These are phyloP conservation scores for Colletotrichum chlorophyti DNA, from an alignment of 2,329 filamentous ascomycete genomes.

Conservation along the genomic window DNA sequence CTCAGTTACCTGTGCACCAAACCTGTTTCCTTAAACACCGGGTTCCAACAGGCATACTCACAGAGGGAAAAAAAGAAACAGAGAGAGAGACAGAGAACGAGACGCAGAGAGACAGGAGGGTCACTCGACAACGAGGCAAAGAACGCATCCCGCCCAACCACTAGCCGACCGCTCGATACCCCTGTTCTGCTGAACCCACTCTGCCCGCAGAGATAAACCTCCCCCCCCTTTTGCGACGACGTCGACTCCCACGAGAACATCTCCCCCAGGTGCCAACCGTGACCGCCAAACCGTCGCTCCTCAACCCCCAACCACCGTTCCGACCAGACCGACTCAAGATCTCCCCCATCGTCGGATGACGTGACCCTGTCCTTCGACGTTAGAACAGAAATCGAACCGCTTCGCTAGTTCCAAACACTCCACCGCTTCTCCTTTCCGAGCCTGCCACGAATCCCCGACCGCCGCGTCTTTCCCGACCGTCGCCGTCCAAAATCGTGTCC, in stretches of 20 bases:
- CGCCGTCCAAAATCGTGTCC: background rate
- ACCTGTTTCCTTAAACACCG: too few relatives aligned
- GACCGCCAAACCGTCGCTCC: constrained; percentile 18
- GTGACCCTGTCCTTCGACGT: constrained; percentile 16
- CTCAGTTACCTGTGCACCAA: too few relatives aligned
- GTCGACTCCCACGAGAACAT: constrained; percentile 8
- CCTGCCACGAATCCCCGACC: constrained; percentile 14
- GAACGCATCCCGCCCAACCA: background rate
- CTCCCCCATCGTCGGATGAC: constrained; percentile 24
- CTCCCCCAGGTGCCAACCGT: constrained; percentile 10
- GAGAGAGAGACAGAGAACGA: too few relatives aligned
- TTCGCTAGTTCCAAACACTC: too few relatives aligned
- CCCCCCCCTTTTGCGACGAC: constrained; percentile 15
- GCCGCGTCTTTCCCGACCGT: background rate
- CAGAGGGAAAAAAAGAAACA: too few relatives aligned
- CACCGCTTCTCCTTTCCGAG: constrained; percentile 2
- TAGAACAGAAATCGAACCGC: constrained; percentile 1
- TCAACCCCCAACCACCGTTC: background rate
- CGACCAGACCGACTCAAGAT: constrained; percentile 16
- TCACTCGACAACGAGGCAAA: background rate
- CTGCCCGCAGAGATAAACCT: background rate
- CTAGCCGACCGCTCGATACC: background rate
- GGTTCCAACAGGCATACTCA: background rate
- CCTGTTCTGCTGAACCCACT: background rate
- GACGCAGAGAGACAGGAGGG: too few relatives aligned